Conservation (phyloP, 116 monocot species). For the Posidonia oceanica region DNA sequence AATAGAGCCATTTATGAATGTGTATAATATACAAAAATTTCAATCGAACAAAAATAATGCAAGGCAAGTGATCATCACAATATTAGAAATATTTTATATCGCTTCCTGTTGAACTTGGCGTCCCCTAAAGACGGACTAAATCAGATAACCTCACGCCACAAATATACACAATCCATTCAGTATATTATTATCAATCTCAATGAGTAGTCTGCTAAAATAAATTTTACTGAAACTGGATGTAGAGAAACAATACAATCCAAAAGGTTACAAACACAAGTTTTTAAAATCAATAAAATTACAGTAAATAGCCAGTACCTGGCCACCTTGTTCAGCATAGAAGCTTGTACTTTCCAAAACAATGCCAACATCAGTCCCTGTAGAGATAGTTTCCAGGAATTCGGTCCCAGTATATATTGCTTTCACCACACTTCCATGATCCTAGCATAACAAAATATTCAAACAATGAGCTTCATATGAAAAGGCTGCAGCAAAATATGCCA, state of each 20-base stretch:
- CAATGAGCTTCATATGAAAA: neutral
- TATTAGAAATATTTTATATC: no score
- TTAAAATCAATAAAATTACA: neutral
- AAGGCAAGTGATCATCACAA: no score
- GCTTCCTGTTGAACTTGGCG: no score
- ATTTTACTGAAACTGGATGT: neutral
- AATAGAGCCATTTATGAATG: neutral
- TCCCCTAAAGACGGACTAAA: no score
- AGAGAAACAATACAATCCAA: neutral
- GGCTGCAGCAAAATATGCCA: no score
- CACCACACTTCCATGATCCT: constrained; percentile 81
- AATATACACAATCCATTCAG: no score
- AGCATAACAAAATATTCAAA: neutral
- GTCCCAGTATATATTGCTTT: constrained; percentile 86
- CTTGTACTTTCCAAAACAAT: constrained; percentile 85
- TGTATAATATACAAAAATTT: neutral
- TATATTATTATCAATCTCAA: no score
- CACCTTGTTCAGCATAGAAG: constrained; percentile 98
- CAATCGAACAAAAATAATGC: neutral
- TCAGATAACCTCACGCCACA: no score
- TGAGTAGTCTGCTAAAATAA: no score
- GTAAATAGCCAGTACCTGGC: constrained; percentile 49
- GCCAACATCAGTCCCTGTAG: constrained; percentile 54
- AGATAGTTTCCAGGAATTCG: constrained; percentile 43
- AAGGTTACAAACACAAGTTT: neutral